These are phyloP conservation scores for Physcomitrellopsis africana DNA, from an alignment of 225 moss, liverwort and hornwort species.

Conservation along the genomic window DNA sequence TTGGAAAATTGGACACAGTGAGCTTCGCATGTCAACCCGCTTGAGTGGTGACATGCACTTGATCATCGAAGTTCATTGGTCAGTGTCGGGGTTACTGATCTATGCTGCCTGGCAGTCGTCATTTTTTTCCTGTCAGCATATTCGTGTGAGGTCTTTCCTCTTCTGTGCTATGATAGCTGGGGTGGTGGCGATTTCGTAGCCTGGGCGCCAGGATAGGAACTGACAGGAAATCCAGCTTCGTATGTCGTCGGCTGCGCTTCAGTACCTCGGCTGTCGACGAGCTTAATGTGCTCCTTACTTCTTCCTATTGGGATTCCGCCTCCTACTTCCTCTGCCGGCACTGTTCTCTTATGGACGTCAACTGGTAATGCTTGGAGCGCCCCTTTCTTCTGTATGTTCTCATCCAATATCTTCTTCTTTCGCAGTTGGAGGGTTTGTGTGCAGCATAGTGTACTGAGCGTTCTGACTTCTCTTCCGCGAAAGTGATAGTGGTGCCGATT, in stretches of 20 bases:
- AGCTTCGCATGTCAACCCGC: too few relatives aligned
- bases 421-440: not conserved
- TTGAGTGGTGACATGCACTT: slow-evolving; percentile 1
- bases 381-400: too few relatives aligned
- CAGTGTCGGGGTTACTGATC: not conserved
- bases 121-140: slow-evolving; percentile 38
- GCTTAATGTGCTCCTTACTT: not conserved
- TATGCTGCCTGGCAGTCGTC: slow-evolving; percentile 13
- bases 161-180: slow-evolving; percentile 23
- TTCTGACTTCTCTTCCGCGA: not conserved
- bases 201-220: slow-evolving; percentile 24
- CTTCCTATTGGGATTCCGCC: not conserved
- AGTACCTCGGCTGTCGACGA: slow-evolving; percentile 17
- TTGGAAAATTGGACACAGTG: not conserved
- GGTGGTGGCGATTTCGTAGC: slow-evolving; percentile 21
- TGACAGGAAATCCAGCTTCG: slow-evolving; percentile 33
- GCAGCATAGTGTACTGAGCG: too few relatives aligned
- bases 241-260: slow-evolving; percentile 16
- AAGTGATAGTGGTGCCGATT: not conserved
- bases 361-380: not conserved
- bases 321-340: not conserved
- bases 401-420: not conserved
- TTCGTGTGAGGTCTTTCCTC: slow-evolving; percentile 34
- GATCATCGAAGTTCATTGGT: slow-evolving; percentile 29
- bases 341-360: not conserved